Evolutionary conservation across 1,139 yeast genomes (phyloP).

Genomic region (Candida sp.): DNA sequence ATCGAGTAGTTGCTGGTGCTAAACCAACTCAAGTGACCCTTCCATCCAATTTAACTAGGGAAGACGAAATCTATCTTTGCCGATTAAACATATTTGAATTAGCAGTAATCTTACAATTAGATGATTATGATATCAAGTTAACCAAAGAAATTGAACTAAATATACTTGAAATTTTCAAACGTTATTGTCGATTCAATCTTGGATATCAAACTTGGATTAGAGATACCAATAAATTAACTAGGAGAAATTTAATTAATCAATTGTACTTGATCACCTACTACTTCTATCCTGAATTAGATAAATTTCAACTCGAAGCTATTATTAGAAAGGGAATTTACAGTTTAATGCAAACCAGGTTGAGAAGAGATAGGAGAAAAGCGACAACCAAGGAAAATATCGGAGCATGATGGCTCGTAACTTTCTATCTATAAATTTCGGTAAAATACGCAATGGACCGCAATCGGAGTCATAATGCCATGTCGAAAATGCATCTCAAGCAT

Average conservation of each 20-base stretch:
- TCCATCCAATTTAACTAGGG: slow-evolving; percentile 5
- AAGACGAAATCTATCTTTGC: slow-evolving; percentile 4
- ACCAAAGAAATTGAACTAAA: slow-evolving; percentile 47
- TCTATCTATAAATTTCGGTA: too few species aligned
- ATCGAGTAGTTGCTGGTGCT: background rate
- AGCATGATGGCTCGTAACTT: too few species aligned
- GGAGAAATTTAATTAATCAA: slow-evolving; percentile 47
- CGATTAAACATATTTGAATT: slow-evolving; percentile 22
- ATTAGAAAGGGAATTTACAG: slow-evolving; percentile 78
- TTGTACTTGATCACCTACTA: slow-evolving; percentile 44
- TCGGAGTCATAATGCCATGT: too few species aligned
- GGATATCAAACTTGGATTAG: slow-evolving; percentile 83
- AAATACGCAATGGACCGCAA: too few species aligned
- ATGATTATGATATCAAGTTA: slow-evolving; percentile 17
- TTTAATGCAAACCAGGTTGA: slow-evolving; percentile 73
- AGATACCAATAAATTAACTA: slow-evolving; percentile 56
- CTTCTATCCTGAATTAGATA: slow-evolving; percentile 48
- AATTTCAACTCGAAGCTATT: slow-evolving; percentile 59
- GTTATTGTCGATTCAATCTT: slow-evolving; percentile 60
- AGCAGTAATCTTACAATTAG: slow-evolving; percentile 20
- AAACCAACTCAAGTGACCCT: slow-evolving; percentile 5
- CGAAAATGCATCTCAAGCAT: too few species aligned
- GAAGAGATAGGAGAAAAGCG: slow-evolving; percentile 56
- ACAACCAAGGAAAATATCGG: background rate
- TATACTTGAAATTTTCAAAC: slow-evolving; percentile 54